These are phyloP conservation scores for Globisporangium orthogonon DNA, from an alignment of 352 stramenopile species.

Conservation along the genomic window DNA sequence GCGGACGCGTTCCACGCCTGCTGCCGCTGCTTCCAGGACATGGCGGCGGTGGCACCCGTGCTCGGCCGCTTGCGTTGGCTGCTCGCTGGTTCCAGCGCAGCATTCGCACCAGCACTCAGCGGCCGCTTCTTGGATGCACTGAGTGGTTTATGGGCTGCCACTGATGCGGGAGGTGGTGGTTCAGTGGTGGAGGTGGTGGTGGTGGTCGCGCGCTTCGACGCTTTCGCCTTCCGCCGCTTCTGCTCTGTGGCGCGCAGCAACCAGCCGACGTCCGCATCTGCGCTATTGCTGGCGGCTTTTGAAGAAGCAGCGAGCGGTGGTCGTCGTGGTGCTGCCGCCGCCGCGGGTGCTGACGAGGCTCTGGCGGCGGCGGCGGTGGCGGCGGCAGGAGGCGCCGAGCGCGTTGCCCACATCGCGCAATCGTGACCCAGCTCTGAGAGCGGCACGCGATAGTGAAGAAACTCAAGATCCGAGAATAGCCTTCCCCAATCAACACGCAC, in stretches of 20 bases:
- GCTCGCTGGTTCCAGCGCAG: neutral
- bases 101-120: neutral
- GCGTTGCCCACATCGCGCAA: slow-evolving; percentile 32
- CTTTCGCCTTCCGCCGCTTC: slow-evolving; percentile 18
- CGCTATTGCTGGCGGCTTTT: neutral
- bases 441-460: neutral
- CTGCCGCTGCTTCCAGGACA: slow-evolving; percentile 18
- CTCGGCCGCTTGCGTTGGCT: neutral
- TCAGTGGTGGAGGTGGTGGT: neutral
- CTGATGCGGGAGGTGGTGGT: neutral
- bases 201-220: neutral
- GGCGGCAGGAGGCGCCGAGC: slow-evolving; percentile 2
- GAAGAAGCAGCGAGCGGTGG: neutral
- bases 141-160: no score
- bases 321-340: neutral
- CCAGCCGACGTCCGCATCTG: slow-evolving; percentile 25
- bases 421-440: neutral
- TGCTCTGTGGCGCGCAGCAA: slow-evolving; percentile 31
- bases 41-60: neutral
- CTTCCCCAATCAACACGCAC: neutral
- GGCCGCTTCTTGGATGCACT: slow-evolving; percentile 9
- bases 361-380: neutral
- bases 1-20: slow-evolving; percentile 14
- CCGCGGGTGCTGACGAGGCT: slow-evolving; percentile 3
- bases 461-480: neutral